Evolutionary conservation across 2,329 filamentous ascomycete species (phyloP).

Genomic region (Curvularia lunata): DNA sequence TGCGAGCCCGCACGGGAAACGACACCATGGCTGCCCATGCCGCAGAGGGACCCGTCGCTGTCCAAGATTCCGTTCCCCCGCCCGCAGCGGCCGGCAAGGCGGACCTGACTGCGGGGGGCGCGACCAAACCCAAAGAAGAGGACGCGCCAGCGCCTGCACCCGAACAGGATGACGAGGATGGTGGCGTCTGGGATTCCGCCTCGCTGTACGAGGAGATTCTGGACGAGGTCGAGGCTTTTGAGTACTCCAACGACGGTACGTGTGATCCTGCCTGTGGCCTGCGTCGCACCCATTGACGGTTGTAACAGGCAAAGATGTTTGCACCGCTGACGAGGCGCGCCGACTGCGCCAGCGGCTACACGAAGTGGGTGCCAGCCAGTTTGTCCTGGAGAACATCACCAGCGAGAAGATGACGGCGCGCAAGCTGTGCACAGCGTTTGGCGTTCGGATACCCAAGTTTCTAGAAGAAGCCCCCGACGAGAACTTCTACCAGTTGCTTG

Average conservation of each 20-base stretch:
- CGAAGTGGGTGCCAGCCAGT: constrained; percentile 76
- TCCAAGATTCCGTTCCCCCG: constrained; percentile 31
- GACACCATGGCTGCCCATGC: constrained; percentile 37
- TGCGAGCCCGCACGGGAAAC: constrained; percentile 21
- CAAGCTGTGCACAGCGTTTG: constrained; percentile 86
- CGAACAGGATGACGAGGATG: constrained; percentile 27
- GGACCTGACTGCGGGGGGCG: constrained; percentile 23
- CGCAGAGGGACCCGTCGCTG: constrained; percentile 36
- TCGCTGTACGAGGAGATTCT: constrained; percentile 47
- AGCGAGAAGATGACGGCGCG: constrained; percentile 74
- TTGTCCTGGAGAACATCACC: constrained; percentile 65
- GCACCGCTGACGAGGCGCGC: constrained; percentile 63
- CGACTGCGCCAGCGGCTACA: constrained; percentile 74
- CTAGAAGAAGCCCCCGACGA: constrained; percentile 76
- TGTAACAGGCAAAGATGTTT: constrained; percentile 35
- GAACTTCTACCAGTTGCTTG: constrained; percentile 75
- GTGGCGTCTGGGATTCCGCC: constrained; percentile 39
- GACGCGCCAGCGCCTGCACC: constrained; percentile 25
- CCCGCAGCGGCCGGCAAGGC: constrained; percentile 26
- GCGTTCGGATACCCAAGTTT: constrained; percentile 74
- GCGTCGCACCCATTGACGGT: constrained; percentile 17
- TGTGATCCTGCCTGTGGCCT: constrained; percentile 2
- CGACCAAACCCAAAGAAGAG: constrained; percentile 22
- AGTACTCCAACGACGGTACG: constrained; percentile 35
- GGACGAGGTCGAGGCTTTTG: constrained; percentile 40